Conservation (phyloP, 1,139 yeast species). For the Blastobotrys arbuscula region DNA sequence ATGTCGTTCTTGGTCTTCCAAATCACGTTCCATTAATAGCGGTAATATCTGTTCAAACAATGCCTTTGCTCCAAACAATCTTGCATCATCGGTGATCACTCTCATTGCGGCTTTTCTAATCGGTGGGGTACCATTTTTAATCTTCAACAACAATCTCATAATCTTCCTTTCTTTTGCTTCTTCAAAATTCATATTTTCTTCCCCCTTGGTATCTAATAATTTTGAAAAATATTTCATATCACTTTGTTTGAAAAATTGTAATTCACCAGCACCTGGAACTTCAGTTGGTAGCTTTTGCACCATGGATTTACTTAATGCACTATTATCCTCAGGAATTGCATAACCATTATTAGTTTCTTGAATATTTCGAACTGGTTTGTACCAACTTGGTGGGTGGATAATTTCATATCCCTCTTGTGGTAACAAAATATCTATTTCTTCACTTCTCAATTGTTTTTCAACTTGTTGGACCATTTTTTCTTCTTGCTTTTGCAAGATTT, state of each 20-base stretch:
- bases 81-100: constrained; percentile 58
- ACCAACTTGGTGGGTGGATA: constrained; percentile 46
- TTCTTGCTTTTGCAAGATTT: background rate
- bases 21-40: constrained; percentile 59
- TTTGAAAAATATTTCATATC: constrained; percentile 71
- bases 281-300: constrained; percentile 42
- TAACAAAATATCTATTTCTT: constrained; percentile 45
- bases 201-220: constrained; percentile 40
- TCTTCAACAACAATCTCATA: constrained; percentile 56
- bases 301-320: constrained; percentile 24
- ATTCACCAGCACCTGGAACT: constrained; percentile 57
- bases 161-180: constrained; percentile 59
- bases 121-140: constrained; percentile 72
- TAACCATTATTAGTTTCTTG: constrained; percentile 30
- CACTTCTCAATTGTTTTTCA: constrained; percentile 35
- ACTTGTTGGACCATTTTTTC: background rate
- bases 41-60: constrained; percentile 70
- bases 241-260: constrained; percentile 63
- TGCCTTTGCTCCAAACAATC: constrained; percentile 60
- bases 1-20: constrained; percentile 84
- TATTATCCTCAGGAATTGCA: constrained; percentile 31
- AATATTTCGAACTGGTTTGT: constrained; percentile 34
- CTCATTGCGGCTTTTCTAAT: constrained; percentile 69
- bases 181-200: constrained; percentile 39
- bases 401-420: constrained; percentile 50